Evolutionary conservation across 805 yeast genomes (phyloP), one percentile per base, ranked within the genome.

Genomic region (Pichia deserticola): DNA sequence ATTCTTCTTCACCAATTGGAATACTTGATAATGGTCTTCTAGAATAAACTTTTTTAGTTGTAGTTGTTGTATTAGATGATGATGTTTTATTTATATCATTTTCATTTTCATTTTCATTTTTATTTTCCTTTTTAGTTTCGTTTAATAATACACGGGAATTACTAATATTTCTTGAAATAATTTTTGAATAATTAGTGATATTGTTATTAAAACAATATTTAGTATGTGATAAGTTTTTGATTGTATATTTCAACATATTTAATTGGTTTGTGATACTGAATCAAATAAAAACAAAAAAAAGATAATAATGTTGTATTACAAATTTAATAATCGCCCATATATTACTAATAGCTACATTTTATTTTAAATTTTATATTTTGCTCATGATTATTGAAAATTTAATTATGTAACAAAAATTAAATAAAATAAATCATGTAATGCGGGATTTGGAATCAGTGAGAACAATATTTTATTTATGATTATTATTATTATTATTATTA

Each of bases 11-110:
- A 8, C 95, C 95, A 53, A 89, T 75, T 11, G 93, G 89, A 35
- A 86, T 82, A 62, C 95, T 72, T 54, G 92, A 85, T 51, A 89
- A 69, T 12, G 95, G 95, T 60, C 87, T 81, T 29, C 55, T 45
- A 10, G 57, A 50, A 32, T 42, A 48, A 2, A 20, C 30, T 30
- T 48, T 37, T 32, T 41, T 40, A n/a, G 44, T 10, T 15, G 37
- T n/a, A n/a, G n/a, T 38, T 34, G 27, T 40, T 12, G 41, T 9
- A 20, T 2, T 20, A 3, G 20, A 20, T 20, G 20, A 20, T 20
- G 20, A 20, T 20, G 20, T 3, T 20, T 20, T 20, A 20, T 20
- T 20, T 20, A 20, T 20, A 20, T 38, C 32, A 8, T 37, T 11
- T 29, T 25, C 13, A 27, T 11, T 10, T 15, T 33, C 27, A 9